phyloP scores from a whole-genome alignment of 2,329 filamentous ascomycete species.

The Fusarium dimerum region DNA sequence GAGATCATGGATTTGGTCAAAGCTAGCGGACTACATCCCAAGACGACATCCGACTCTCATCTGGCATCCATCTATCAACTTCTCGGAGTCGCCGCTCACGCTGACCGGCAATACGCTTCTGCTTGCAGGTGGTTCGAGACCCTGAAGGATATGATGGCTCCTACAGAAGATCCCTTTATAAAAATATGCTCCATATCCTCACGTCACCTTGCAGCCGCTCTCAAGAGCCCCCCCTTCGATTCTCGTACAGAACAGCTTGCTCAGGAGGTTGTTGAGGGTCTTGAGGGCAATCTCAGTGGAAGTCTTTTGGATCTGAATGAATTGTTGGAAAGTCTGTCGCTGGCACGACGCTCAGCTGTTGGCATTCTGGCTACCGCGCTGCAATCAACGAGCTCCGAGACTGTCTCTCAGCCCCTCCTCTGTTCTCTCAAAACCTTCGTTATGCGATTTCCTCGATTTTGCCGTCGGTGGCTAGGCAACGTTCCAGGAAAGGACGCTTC shows the following conservation, averaged over 20 bases:
- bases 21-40: conserved; percentile 35
- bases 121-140: conserved; percentile 58
- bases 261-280: conserved; percentile 49
- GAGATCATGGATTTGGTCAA: conserved; percentile 36
- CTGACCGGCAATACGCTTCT: conserved; percentile 47
- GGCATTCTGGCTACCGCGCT: conserved; percentile 43
- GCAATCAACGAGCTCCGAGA: conserved; percentile 13
- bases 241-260: conserved; percentile 45
- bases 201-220: conserved; percentile 54
- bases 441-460: conserved; percentile 60
- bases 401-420: conserved; percentile 24
- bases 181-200: conserved; percentile 55
- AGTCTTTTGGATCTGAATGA: conserved; percentile 62
- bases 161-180: conserved; percentile 47
- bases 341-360: conserved; percentile 56
- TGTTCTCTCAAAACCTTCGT: conserved; percentile 57
- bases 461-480: conserved; percentile 62
- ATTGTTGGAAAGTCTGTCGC: conserved; percentile 57
- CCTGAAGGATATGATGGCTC: conserved; percentile 41
- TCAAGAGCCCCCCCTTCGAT: conserved; percentile 45
- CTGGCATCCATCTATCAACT: conserved; percentile 53
- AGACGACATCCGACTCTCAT: conserved; percentile 43
- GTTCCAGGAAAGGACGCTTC: conserved; percentile 50
- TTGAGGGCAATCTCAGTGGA: conserved; percentile 62
- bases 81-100: conserved; percentile 51